Percentiles rank a stretch among this genome's conserved stretches.
These are phyloP conservation scores for Acanthamoeba culbertsoni DNA, from an alignment of 208 protist genomes.

Conservation along the genomic window DNA sequence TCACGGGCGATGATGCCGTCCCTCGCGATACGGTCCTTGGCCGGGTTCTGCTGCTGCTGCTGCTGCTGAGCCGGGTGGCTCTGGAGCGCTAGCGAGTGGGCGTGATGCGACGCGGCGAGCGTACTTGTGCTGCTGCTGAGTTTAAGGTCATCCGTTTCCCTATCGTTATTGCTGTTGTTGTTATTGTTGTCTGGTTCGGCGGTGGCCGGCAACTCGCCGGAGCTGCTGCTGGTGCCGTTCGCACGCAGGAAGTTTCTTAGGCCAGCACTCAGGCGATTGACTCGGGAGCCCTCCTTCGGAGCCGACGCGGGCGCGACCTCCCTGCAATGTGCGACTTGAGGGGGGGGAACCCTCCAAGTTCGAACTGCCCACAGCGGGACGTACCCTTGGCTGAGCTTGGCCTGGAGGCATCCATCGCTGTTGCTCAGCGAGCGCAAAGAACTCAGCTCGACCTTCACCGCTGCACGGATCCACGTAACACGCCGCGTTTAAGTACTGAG, in stretches of 20 bases:
- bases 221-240: neutral
- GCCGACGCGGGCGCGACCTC: neutral
- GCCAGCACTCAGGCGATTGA: neutral
- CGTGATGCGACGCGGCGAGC: too few relatives aligned
- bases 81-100: neutral
- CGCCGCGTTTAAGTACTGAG: neutral
- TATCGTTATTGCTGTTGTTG: neutral
- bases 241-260: neutral
- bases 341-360: neutral
- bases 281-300: neutral
- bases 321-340: neutral
- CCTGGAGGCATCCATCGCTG: slow-evolving; percentile 20
- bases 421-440: slow-evolving; percentile 8
- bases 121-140: too few relatives aligned
- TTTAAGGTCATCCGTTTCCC: neutral
- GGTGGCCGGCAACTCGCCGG: too few relatives aligned
- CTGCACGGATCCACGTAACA: neutral
- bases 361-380: neutral
- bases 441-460: neutral
- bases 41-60: too few relatives aligned
- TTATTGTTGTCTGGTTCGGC: too few relatives aligned
- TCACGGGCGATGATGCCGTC: too few relatives aligned
- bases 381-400: neutral
- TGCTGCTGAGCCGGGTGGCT: neutral
- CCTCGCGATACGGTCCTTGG: too few relatives aligned